phyloP scores from a whole-genome alignment of 805 yeast species.

The Saccharomycopsis olivae region DNA sequence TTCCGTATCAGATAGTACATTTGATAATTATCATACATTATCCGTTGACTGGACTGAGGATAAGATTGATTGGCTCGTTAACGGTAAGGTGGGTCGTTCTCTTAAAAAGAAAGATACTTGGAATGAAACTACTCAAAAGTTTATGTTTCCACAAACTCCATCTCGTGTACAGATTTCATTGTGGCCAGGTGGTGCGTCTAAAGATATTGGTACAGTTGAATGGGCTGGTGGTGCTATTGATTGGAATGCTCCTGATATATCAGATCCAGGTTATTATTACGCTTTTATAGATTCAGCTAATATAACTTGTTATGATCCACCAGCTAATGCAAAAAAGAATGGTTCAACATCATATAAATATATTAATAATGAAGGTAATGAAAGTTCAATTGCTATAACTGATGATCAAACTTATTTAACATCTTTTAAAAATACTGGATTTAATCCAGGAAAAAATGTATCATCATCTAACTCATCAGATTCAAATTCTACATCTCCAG shows the following conservation, averaged over 20 bases:
- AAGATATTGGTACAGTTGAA: slow-evolving; percentile 55
- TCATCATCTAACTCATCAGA: not conserved
- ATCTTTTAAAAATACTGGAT: slow-evolving; percentile 53
- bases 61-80: slow-evolving; percentile 56
- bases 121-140: slow-evolving; percentile 48
- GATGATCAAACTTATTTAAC: slow-evolving; percentile 53
- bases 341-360: slow-evolving; percentile 45
- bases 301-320: slow-evolving; percentile 66
- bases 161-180: slow-evolving; percentile 60
- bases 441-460: slow-evolving; percentile 36
- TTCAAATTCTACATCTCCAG: not conserved
- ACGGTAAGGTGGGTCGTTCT: slow-evolving; percentile 59
- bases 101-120: slow-evolving; percentile 49
- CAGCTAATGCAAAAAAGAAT: slow-evolving; percentile 35
- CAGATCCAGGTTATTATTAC: slow-evolving; percentile 72
- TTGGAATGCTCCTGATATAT: slow-evolving; percentile 72
- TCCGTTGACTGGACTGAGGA: slow-evolving; percentile 79
- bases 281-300: slow-evolving; percentile 49
- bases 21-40: slow-evolving; percentile 60
- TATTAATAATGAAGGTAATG: slow-evolving; percentile 38
- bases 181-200: slow-evolving; percentile 66
- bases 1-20: slow-evolving; percentile 42
- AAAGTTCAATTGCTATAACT: slow-evolving; percentile 46
- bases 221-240: slow-evolving; percentile 87
- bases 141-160: slow-evolving; percentile 64